Evolutionary conservation across 2,329 filamentous ascomycete genomes (phyloP), one percentile per base, ranked within the genome.

Genomic region (Cladosporium sp.): DNA sequence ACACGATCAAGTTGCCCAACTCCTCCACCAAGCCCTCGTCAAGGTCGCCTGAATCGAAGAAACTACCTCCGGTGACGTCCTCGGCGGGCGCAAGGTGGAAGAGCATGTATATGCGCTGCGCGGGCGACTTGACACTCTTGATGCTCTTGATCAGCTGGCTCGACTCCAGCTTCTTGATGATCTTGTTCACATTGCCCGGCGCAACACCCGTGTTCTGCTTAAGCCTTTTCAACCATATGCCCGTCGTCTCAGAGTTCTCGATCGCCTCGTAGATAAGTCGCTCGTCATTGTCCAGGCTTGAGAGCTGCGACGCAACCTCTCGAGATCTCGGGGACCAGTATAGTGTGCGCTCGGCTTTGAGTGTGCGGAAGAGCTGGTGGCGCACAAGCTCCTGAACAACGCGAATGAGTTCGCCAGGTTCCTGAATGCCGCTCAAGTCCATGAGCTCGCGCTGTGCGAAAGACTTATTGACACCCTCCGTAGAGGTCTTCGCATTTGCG

Each of bases 61-160:
- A 99, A 8, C 91, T 89, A 1, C 94, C 94, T 48, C 94, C 94
- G 0, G 91, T 96, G 47, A 95, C 90, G 61, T 94, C 89, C 61
- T 97, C 92, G 55, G 88, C 90, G 0, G 94, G 93, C 10, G 86
- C 84, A 60, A 99, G 83, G 61, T 87, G 87, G 55, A 87, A 85
- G 68, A 96, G 87, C 81, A 99, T 96, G 80, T 94, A 99, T 83
- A 96, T 96, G 76, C 96, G 96, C 71, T 94, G 89, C 64, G 87
- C 89, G 25, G 91, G 90, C 69, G 89, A 87, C 75, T 96, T 91
- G 74, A 96, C 91, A 73, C 88, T 94, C 76, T 93, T 94, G 76
- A 97, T 91, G 58, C 87, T 85, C 68, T 89, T 89, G 72, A 99
- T 91, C 70, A 95, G 85, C 35, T 86, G 85, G 71, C 91, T 92